Percentiles rank a stretch among this genome's conserved stretches.
Evolutionary conservation across 2,329 filamentous ascomycete genomes (phyloP).

Genomic region (Biscogniauxia marginata): DNA sequence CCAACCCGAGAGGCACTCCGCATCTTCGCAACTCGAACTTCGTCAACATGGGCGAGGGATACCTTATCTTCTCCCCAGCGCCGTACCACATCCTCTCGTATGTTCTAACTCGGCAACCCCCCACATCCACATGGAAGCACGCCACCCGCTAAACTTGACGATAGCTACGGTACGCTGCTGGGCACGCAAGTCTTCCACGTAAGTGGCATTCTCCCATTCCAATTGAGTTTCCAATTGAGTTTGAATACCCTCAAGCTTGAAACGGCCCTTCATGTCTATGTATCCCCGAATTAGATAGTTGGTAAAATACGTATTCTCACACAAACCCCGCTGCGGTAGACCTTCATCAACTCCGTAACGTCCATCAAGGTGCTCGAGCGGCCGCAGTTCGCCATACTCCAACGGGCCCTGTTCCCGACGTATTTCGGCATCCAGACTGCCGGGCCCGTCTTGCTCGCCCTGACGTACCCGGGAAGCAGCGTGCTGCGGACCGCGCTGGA

Average conservation of each 20-base stretch:
- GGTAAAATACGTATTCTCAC: not conserved
- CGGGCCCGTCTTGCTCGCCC: conserved; percentile 68
- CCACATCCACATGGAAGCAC: too few species aligned
- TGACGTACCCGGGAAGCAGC: conserved; percentile 74
- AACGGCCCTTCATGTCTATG: too few species aligned
- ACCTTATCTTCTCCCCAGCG: conserved; percentile 60
- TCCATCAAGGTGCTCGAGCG: conserved; percentile 76
- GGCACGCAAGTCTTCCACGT: conserved; percentile 87
- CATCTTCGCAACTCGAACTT: too few species aligned
- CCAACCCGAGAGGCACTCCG: not conserved
- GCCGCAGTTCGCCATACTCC: conserved; percentile 77
- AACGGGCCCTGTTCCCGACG: conserved; percentile 77
- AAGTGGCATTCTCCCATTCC: conserved; percentile 22
- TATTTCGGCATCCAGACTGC: conserved; percentile 85
- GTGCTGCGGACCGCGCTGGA: conserved; percentile 26
- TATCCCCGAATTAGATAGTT: not conserved
- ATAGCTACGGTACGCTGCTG: conserved; percentile 81
- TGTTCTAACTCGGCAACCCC: conserved; percentile 27
- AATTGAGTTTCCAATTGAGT: too few species aligned
- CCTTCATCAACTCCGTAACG: conserved; percentile 72
- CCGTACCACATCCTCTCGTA: conserved; percentile 78
- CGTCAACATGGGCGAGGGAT: conserved; percentile 43
- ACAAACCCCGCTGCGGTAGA: conserved; percentile 41
- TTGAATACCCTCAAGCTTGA: too few species aligned
- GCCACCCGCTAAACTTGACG: conserved; percentile 24